phyloP scores from a whole-genome alignment of 192 early-diverging fungal genomes.

The Backusella morwellensis region DNA sequence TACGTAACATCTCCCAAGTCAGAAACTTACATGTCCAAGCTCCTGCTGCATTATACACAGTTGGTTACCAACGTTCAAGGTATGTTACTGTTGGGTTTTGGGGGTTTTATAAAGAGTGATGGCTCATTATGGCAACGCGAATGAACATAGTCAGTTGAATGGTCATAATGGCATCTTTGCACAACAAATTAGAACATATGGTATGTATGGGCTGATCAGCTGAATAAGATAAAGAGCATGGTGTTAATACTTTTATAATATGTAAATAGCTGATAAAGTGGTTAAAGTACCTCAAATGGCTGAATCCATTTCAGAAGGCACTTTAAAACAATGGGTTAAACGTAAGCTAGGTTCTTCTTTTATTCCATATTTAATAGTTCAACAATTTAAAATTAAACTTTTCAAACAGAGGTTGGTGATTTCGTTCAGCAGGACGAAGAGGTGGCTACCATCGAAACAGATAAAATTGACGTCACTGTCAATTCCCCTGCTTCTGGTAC shows the following conservation, averaged over 20 bases:
- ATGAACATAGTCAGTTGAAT: neutral
- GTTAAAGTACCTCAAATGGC: constrained; percentile 98
- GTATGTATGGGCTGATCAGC: neutral
- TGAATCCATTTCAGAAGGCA: constrained; percentile 98
- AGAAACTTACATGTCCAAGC: constrained; percentile 31
- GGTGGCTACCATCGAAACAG: constrained; percentile 97
- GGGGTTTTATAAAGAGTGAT: neutral
- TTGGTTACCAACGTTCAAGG: constrained; percentile 24
- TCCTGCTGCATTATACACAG: constrained; percentile 21
- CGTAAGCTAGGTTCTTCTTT: constrained; percentile 51
- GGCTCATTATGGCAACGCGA: neutral
- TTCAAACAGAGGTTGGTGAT: constrained; percentile 83
- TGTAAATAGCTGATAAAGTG: constrained; percentile 67
- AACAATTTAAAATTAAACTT: neutral
- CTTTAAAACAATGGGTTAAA: constrained; percentile 94
- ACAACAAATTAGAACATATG: constrained; percentile 24
- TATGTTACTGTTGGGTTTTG: neutral
- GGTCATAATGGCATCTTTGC: neutral
- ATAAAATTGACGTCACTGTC: constrained; percentile 97
- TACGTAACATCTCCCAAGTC: constrained; percentile 21
- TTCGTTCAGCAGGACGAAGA: constrained; percentile 93
- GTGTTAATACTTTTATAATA: neutral
- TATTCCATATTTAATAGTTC: neutral
- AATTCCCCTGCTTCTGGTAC: constrained; percentile 92
- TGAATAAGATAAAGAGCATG: neutral